Conservation (phyloP, 208 protist species). For the Naegleria lovaniensis region DNA sequence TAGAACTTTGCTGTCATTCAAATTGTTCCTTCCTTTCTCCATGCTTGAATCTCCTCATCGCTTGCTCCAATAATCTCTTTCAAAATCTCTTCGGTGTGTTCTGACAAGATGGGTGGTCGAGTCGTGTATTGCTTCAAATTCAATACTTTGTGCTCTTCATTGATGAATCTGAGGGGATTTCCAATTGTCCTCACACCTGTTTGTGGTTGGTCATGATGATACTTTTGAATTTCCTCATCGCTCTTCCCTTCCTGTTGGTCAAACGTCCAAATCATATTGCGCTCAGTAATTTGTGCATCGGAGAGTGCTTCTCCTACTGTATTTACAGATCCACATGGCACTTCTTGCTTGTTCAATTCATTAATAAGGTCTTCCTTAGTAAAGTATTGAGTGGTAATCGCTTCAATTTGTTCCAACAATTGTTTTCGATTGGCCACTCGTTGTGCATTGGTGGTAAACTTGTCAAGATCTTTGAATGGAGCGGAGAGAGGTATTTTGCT, state of each 20-base stretch:
- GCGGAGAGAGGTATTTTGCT: neutral
- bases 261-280: constrained; percentile 19
- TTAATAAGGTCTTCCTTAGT: neutral
- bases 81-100: constrained; percentile 22
- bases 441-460: neutral
- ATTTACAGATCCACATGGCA: constrained; percentile 21
- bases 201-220: neutral
- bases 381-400: neutral
- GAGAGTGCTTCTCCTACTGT: neutral
- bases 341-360: neutral
- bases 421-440: neutral
- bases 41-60: neutral
- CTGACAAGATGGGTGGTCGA: neutral
- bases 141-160: neutral
- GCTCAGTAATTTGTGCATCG: neutral
- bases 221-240: neutral
- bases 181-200: neutral
- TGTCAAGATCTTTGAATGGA: neutral
- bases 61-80: neutral
- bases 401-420: neutral
- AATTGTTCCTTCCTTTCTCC: neutral
- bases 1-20: neutral
- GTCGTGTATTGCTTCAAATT: neutral
- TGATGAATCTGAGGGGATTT: neutral
- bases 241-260: neutral